Evolutionary conservation across 164 flowering plant species (phyloP), one percentile per base, ranked within the genome.

Genomic region (Magnolia officinalis): DNA sequence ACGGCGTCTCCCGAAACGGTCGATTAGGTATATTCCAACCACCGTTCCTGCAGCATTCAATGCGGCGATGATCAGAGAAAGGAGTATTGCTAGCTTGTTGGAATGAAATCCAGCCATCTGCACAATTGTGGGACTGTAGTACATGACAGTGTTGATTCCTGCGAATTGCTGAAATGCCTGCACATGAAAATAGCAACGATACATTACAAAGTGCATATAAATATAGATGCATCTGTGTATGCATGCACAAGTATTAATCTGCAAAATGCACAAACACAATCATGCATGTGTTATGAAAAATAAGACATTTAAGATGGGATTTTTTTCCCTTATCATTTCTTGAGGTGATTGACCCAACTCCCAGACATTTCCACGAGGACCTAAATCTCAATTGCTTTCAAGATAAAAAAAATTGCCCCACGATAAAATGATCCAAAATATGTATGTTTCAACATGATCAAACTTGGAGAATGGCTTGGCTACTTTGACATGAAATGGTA

Each of bases 81-180:
- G 82, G 72, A 94, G 90, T 63, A 96, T 89, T 1, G 99, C 99
- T 52, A 92, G 74, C 81, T 84, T 86, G 83, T 94, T 96, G 67
- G 99, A 90, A 8, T 51, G 52, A 80, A 96, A 96, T 8, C 99
- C 99, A 9, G 98, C 99, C 99, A 94, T 91, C 80, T 96, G 98
- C 72, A 96, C 99, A 8, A 96, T 94, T 6, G 97, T 96, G 50
- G 99, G 97, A 84, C 99, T 96, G 87, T 96, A 96, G 80, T 96
- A 96, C 99, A 96, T 96, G 72, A 96, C 97, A 0, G 99, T 96
- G 84, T 96, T 94, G 78, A 96, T 96, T 50, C 99, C 99, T 29
- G 93, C 87, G 81, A 96, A 88, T 81, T 96, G 99, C 84, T 96
- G 99, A 83, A 96, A 92, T 52, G 98, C 97, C 99, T 96, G 90